Conservation (phyloP, 1,139 yeast species). For the Debaryomycetaceae sp. region DNA sequence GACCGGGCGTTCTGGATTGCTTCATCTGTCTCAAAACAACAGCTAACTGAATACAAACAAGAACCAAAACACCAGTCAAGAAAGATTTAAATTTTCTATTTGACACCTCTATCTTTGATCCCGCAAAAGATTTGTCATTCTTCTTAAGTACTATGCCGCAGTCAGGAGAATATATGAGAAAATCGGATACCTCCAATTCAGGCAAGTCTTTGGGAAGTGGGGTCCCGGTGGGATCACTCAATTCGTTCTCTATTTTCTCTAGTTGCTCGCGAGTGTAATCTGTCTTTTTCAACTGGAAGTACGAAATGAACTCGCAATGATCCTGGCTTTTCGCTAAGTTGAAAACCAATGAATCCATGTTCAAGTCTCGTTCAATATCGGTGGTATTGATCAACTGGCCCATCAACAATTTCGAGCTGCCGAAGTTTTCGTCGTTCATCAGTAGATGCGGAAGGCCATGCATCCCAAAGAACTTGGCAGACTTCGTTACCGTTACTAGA, state of each 20-base stretch:
- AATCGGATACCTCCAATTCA: slow-evolving; percentile 46
- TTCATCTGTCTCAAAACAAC: slow-evolving; percentile 60
- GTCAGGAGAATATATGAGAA: slow-evolving; percentile 80
- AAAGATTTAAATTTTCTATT: slow-evolving; percentile 41
- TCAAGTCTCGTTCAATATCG: slow-evolving; percentile 28
- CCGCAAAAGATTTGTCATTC: slow-evolving; percentile 34
- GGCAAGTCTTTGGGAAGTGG: slow-evolving; percentile 64
- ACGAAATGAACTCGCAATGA: slow-evolving; percentile 73
- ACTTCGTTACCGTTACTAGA: slow-evolving; percentile 56
- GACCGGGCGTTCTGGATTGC: slow-evolving; percentile 73
- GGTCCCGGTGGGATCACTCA: slow-evolving; percentile 67
- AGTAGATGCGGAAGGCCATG: slow-evolving; percentile 59
- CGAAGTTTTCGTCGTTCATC: slow-evolving; percentile 42
- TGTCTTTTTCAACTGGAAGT: slow-evolving; percentile 65
- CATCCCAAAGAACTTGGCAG: slow-evolving; percentile 71
- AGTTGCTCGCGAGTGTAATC: slow-evolving; percentile 51
- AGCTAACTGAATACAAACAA: slow-evolving; percentile 35
- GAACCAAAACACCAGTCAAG: slow-evolving; percentile 43
- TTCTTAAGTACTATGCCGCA: slow-evolving; percentile 62
- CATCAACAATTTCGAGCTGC: slow-evolving; percentile 34
- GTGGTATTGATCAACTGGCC: slow-evolving; percentile 41
- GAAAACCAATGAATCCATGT: slow-evolving; percentile 38
- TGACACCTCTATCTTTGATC: slow-evolving; percentile 54
- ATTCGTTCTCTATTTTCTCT: slow-evolving; percentile 65
- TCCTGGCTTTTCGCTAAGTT: slow-evolving; percentile 32